Percentiles rank a stretch among this genome's conserved stretches.
Evolutionary conservation across 306 rosid species (phyloP).

Genomic region (Senna tora): DNA sequence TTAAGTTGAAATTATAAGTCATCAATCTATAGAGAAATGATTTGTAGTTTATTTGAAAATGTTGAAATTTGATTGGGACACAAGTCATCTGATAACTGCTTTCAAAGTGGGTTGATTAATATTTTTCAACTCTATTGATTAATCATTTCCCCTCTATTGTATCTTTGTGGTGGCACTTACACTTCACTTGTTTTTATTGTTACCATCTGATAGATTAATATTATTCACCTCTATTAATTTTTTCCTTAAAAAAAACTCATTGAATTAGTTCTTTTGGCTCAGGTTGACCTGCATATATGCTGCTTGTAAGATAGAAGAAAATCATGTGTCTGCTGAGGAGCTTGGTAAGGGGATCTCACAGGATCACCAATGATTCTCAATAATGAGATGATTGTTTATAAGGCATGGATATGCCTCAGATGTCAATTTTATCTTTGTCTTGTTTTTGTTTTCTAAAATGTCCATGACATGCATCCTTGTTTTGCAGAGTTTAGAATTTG

Average conservation of each 20-base stretch:
- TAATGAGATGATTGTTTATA: conserved; percentile 97
- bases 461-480: conserved; percentile 27
- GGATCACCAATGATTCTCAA: conserved; percentile 99
- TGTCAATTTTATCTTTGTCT: conserved; percentile 30
- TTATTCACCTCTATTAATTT: background rate
- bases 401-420: conserved; percentile 81
- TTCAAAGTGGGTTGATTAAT: conserved; percentile 25
- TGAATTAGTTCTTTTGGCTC: conserved; percentile 34
- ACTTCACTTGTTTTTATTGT: conserved; percentile 22
- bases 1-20: conserved; percentile 22
- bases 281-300: conserved; percentile 98
- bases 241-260: conserved; percentile 7
- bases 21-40: conserved; percentile 31
- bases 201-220: conserved; percentile 20
- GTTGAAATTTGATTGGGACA: conserved; percentile 25
- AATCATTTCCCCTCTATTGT: background rate
- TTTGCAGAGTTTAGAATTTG: conserved; percentile 87
- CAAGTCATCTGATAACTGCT: conserved; percentile 24
- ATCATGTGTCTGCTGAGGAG: conserved; percentile 99
- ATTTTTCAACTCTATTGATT: conserved; percentile 8
- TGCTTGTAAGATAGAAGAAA: conserved; percentile 99
- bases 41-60: conserved; percentile 26
- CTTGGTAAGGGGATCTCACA: conserved; percentile 98
- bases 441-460: background rate
- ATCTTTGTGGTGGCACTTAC: background rate